Conservation (phyloP, 179 eudicot species). For the Monotropa hypopitys region DNA sequence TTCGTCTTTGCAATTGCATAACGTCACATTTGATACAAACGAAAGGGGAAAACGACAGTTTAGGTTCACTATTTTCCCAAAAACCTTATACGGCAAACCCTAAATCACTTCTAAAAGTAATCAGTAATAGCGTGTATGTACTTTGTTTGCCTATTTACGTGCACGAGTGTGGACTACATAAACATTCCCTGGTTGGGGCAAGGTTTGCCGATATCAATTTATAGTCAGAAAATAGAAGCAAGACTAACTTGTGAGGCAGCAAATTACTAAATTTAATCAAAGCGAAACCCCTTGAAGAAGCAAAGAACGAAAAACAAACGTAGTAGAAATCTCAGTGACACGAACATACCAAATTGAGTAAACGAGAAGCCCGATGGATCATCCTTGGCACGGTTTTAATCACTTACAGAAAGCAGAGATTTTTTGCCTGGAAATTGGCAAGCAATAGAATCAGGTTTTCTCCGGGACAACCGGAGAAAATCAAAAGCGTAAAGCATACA, state of each 20-base stretch:
- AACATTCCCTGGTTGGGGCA: neutral
- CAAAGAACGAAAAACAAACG: neutral
- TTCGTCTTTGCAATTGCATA: neutral
- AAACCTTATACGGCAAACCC: neutral
- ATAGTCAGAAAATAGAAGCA: neutral
- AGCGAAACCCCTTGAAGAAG: neutral
- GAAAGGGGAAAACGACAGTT: neutral
- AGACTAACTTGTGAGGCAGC: neutral
- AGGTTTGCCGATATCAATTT: neutral
- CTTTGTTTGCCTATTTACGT: neutral
- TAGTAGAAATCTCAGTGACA: neutral
- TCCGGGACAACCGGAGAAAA: neutral
- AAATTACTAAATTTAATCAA: neutral
- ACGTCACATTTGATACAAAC: neutral
- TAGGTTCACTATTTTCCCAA: neutral
- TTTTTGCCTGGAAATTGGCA: neutral
- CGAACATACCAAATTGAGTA: conserved; percentile 1
- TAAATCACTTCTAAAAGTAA: neutral
- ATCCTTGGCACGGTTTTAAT: neutral
- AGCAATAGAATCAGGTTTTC: neutral
- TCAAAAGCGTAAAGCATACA: neutral
- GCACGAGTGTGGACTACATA: neutral
- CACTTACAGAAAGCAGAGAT: neutral
- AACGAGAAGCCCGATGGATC: neutral
- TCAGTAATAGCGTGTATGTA: neutral